A percentile compares a stretch with the other conserved stretches of the same genome.
phyloP scores from a whole-genome alignment of 495 filamentous ascomycete species.

The Neurospora sp. region DNA sequence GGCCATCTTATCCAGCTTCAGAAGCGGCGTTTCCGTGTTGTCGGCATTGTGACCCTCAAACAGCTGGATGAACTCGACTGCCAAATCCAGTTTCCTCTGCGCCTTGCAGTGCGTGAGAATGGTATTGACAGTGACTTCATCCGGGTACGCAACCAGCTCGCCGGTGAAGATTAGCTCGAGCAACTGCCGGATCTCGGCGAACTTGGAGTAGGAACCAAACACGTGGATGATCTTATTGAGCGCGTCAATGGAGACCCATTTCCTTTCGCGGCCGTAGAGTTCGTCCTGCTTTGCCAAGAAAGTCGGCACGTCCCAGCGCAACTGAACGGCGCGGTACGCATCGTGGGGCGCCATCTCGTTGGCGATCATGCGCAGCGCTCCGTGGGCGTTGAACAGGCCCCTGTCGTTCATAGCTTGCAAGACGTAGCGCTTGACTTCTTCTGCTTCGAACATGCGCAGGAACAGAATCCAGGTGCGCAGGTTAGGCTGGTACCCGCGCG shows the following conservation, averaged over 20 bases:
- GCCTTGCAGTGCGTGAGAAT: conserved; percentile 23
- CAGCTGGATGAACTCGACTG: conserved; percentile 11
- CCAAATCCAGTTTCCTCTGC: conserved; percentile 6
- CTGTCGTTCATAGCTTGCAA: conserved; percentile 21
- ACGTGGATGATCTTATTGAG: conserved; percentile 24
- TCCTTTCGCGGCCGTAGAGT: conserved; percentile 19
- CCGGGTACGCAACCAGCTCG: conserved; percentile 3
- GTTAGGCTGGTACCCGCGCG: conserved; percentile 17
- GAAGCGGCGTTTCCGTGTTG: neutral
- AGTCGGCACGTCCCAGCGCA: conserved; percentile 7
- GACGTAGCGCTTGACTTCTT: conserved; percentile 26
- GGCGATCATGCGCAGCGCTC: conserved; percentile 14
- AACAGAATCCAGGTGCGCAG: conserved; percentile 31
- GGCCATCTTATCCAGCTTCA: conserved; percentile 9
- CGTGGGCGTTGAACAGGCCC: conserved; percentile 14
- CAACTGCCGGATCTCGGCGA: conserved; percentile 15
- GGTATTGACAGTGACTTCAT: conserved; percentile 24
- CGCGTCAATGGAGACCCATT: conserved; percentile 26
- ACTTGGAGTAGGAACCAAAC: conserved; percentile 16
- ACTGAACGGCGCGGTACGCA: conserved; percentile 18
- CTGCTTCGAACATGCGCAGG: conserved; percentile 27
- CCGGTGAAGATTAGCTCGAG: conserved; percentile 15
- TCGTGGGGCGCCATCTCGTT: conserved; percentile 24
- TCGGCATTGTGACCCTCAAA: conserved; percentile 11
- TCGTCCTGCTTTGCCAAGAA: conserved; percentile 23